phyloP scores from a whole-genome alignment of 2,329 filamentous ascomycete genomes.

The Xylariales sp. region DNA sequence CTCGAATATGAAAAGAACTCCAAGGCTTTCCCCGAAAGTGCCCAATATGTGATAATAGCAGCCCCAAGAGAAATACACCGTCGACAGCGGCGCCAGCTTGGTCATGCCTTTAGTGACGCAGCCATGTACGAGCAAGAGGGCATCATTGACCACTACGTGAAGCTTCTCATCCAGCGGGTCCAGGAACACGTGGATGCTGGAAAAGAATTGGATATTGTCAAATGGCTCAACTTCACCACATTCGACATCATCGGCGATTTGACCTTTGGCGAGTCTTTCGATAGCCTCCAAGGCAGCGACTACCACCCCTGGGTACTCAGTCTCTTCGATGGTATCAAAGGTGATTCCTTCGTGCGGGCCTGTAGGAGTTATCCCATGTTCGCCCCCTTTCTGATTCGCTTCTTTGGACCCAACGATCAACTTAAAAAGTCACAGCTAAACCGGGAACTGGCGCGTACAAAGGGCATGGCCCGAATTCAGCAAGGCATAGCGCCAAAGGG shows the following conservation, averaged over 20 bases:
- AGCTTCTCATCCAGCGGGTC: constrained; percentile 23
- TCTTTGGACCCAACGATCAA: neutral
- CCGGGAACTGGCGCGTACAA: neutral
- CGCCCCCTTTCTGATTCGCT: neutral
- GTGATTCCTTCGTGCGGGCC: constrained; percentile 1
- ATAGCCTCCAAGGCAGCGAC: constrained; percentile 3
- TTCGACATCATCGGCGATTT: too few species aligned
- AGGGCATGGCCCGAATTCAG: neutral
- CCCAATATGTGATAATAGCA: constrained; percentile 21
- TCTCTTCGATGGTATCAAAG: constrained; percentile 2
- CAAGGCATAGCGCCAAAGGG: constrained; percentile 1
- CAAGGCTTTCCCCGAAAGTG: constrained; percentile 8
- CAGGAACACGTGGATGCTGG: constrained; percentile 15
- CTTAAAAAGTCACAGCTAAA: neutral
- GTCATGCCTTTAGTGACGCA: constrained; percentile 22
- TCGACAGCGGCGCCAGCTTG: constrained; percentile 20
- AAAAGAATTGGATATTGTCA: constrained; percentile 9
- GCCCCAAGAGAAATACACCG: constrained; percentile 21
- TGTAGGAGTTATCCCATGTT: constrained; percentile 1
- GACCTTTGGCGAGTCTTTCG: constrained; percentile 6
- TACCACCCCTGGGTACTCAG: constrained; percentile 12
- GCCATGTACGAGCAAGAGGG: constrained; percentile 16
- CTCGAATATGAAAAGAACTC: constrained; percentile 15
- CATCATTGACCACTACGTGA: constrained; percentile 14
- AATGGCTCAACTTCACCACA: constrained; percentile 5